These are phyloP conservation scores for Microsporum canis DNA, from an alignment of 2,329 filamentous ascomycete species.

Conservation along the genomic window DNA sequence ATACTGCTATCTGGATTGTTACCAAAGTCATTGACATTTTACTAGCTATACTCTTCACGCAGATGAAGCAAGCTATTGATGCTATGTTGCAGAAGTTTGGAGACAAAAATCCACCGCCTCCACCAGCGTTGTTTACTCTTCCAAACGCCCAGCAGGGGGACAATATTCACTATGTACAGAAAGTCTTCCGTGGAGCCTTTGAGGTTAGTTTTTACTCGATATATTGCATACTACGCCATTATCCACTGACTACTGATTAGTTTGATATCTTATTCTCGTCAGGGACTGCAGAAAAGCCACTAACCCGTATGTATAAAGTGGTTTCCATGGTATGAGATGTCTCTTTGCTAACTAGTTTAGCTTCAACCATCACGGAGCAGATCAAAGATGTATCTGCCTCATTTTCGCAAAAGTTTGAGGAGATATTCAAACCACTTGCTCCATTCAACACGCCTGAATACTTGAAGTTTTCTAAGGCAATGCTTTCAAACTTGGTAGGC, in stretches of 20 bases:
- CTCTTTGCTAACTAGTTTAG: slow-evolving; percentile 14
- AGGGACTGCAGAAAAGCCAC: slow-evolving; percentile 46
- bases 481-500: slow-evolving; percentile 89
- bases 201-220: slow-evolving; percentile 37
- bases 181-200: slow-evolving; percentile 79
- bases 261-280: slow-evolving; percentile 90
- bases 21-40: not conserved
- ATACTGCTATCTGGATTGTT: not conserved
- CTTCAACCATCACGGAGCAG: slow-evolving; percentile 56
- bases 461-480: slow-evolving; percentile 67
- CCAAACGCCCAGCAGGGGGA: slow-evolving; percentile 49
- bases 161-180: slow-evolving; percentile 82
- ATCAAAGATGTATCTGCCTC: slow-evolving; percentile 54
- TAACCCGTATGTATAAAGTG: slow-evolving; percentile 40
- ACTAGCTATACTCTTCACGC: slow-evolving; percentile 46
- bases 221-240: not conserved
- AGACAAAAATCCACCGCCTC: slow-evolving; percentile 60
- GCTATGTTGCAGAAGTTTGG: slow-evolving; percentile 48
- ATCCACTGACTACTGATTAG: slow-evolving; percentile 29
- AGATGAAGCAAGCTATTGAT: slow-evolving; percentile 54
- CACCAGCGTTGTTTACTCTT: slow-evolving; percentile 76
- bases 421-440: slow-evolving; percentile 58
- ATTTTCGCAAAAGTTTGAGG: slow-evolving; percentile 64
- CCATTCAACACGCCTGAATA: slow-evolving; percentile 68
- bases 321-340: not conserved